Evolutionary conservation across 371 early-diverging fungal genomes (phyloP), one percentile per base, ranked within the genome.

Genomic region (Funneliformis caledonium): DNA sequence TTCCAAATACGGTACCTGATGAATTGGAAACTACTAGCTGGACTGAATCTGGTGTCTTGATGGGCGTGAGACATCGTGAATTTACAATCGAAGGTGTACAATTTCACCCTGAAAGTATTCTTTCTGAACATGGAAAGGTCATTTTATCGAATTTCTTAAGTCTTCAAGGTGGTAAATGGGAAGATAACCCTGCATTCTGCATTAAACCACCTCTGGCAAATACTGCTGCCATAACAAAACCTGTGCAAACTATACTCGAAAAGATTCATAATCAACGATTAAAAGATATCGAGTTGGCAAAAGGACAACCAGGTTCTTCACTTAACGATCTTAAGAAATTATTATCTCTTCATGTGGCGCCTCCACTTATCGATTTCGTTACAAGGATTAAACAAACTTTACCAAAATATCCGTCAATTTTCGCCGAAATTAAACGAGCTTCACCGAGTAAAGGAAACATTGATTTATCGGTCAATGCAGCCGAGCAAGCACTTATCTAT

Each of bases 381-480:
- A 85, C 86, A 26, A 93, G 96, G 31, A 80, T 98, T 56, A 86
- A 84, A 22, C 86, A 89, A 65, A 85, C 86, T 22, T 80, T 82
- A 26, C 89, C 85, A 14, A 72, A 59, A 76, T 78, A 83, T 72
- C 80, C 92, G 83, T 94, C 98, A 0, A 91, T 99, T 67, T 87
- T 97, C 87, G 98, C 97, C 26, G 99, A 99, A 87, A 92, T 99
- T 85, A 99, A 99, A 88, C 93, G 99, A 72, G 98, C 99, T 0
- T 96, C 97, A 16, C 99, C 99, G 1, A 96, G 96, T 87, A 98
- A 97, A 84, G 98, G 98, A 31, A 89, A 93, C 78, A 98, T 99
- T 78, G 92, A 94, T 80, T 83, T 92, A 33, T 83, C 83, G 14
- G 96, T 93, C 9, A 94, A 96, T 83, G 96, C 97, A 0, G 94